Conservation (phyloP, 2,329 filamentous ascomycete genomes). For the Aureobasidium lini region DNA sequence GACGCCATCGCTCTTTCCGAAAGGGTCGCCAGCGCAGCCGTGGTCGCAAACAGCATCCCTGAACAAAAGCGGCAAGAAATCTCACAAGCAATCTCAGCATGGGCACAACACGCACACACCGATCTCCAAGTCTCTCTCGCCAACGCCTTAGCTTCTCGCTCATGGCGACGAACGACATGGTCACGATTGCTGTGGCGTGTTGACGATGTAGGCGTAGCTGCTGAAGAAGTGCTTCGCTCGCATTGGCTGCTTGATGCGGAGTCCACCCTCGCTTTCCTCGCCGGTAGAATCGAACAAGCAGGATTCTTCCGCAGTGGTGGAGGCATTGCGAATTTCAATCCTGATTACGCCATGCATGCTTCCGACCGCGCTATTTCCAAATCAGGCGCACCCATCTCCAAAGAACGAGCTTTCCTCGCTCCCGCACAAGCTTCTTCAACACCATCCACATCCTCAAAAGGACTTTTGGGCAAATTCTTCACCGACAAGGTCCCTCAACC, state of each 20-base stretch:
- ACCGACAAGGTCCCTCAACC: neutral
- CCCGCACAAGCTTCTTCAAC: conserved; percentile 15
- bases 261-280: conserved; percentile 72
- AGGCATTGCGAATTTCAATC: conserved; percentile 7
- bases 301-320: conserved; percentile 34
- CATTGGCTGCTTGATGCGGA: conserved; percentile 74
- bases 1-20: conserved; percentile 43
- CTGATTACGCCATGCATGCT: conserved; percentile 7
- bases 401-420: conserved; percentile 20
- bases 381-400: conserved; percentile 6
- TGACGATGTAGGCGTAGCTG: conserved; percentile 81
- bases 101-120: conserved; percentile 73
- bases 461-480: conserved; percentile 11
- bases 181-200: conserved; percentile 95
- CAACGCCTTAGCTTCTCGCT: conserved; percentile 63
- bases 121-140: conserved; percentile 78
- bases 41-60: conserved; percentile 31
- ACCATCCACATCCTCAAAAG: conserved; percentile 13
- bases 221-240: conserved; percentile 67
- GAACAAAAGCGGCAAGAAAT: conserved; percentile 43
- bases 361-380: conserved; percentile 4
- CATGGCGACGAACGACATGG: conserved; percentile 79
- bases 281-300: conserved; percentile 65
- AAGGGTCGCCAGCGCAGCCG: conserved; percentile 32
- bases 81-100: conserved; percentile 54